Evolutionary conservation across 73 alveolate genomes (phyloP), one percentile per base, ranked within the genome.

Genomic region (Paramecium biaurelia): DNA sequence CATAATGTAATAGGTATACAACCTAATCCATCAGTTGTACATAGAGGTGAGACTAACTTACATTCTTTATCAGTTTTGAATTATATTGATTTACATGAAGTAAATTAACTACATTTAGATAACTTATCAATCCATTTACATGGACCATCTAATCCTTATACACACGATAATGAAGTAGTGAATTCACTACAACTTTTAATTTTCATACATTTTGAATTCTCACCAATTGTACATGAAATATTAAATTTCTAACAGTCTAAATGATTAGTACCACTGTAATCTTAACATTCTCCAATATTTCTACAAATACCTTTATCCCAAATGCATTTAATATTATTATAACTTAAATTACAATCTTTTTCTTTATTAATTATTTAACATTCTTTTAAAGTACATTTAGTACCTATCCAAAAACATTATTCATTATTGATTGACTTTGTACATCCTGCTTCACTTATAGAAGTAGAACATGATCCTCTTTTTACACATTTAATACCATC

Each of bases 121-220:
- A n/a, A 74, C 7, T 34, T 28, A 28, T 74, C 59, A 34, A 37
- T 10, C 87, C 87, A 74, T 74, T n/a, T 28, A 37, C 87, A 74
- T 32, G 87, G 87, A 8, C 87, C 87, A 74, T 74, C 87, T 34
- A 41, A 5, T 74, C 87, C 87, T 14, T 5, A 21, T 5, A 34
- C 2, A 11, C 87, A 74, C 0, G 63, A 32, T 37, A 4, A 35
- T 74, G 5, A 6, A 0, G 21, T 30, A 3, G 45, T 63, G 20
- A 63, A 34, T 15, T 35, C 20, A 35, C 7, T 35, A 34, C 86
- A 72, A 72, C 20, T 35, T 15, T 37, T 72, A 0, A 72, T 72
- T 72, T 23, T 72, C 45, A 21, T 35, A 38, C 86, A 72, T 72
- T 72, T 34, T 3, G n/a, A 2, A 20, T 63, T 63, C 26, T 10